Evolutionary conservation across 768 basidiomycete species (phyloP), one percentile per base, ranked within the genome.

Genomic region (Serendipita vermifera): DNA sequence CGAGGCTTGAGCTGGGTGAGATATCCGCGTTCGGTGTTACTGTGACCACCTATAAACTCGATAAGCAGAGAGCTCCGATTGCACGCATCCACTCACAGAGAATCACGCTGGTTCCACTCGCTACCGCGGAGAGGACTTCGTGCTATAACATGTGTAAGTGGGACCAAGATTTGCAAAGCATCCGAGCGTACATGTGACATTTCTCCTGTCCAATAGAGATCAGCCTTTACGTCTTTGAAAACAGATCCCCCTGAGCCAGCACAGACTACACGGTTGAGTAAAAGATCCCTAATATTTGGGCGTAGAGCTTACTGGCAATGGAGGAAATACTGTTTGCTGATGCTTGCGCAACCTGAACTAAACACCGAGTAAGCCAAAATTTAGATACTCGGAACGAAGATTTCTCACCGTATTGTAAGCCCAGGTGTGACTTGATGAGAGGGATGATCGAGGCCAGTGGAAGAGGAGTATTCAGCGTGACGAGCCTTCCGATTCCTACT

Each of bases 11-110:
- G 77, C 22, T 79, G 71, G 15, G 82, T 79, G 55, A 98, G 82
- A 70, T 89, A 97, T 0, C 90, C 90, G 31, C 93, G 85, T 71
- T 98, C 94, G 39, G 93, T 93, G 69, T 92, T 92, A 14, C 89
- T 86, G 70, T 97, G 94, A 15, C 88, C 88, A 66, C 85, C 87
- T 88, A 61, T 35, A 51, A 22, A 32, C 24, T 39, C n/a, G 39
- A 56, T 62, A 65, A 56, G 54, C n/a, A 58, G 22, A 22, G 64
- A 65, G 65, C 61, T 54, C 61, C 56, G 58, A 64, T 58, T 64
- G 40, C 31, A 54, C 31, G 38, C 20, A 24, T 33, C 55, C 3
- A 67, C 85, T 73, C 70, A 84, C 91, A 91, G 56, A 96, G 76
- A 60, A 96, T 77, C 65, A 96, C 84, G 65, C 87, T 78, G 63